Percentiles rank a stretch among this genome's conserved stretches.
These are phyloP conservation scores for Clonostachys chloroleuca DNA, from an alignment of 2,329 filamentous ascomycete species.

Conservation along the genomic window DNA sequence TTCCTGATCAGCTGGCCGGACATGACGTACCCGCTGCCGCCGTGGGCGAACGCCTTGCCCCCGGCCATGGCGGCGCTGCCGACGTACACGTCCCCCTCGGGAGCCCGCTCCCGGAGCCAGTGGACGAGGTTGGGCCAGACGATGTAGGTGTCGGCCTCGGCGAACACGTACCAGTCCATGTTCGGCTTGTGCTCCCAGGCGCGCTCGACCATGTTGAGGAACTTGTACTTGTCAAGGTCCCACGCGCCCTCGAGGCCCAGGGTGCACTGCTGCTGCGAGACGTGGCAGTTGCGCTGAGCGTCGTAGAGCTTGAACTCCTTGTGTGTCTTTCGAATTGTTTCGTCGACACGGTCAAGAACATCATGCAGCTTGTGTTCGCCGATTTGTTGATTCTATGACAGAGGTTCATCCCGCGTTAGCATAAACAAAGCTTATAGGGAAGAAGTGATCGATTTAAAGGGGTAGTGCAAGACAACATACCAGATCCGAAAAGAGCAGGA, in stretches of 20 bases:
- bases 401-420: conserved; percentile 6
- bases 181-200: conserved; percentile 48
- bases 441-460: no score
- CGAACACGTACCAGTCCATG: conserved; percentile 55
- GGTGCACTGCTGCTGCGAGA: conserved; percentile 38
- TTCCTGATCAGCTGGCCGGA: conserved; percentile 45
- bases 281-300: conserved; percentile 37
- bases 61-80: conserved; percentile 44
- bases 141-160: conserved; percentile 54
- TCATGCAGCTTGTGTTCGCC: conserved; percentile 37
- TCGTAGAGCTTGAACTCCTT: conserved; percentile 42
- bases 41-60: conserved; percentile 46
- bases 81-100: conserved; percentile 39
- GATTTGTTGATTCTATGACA: conserved; percentile 39
- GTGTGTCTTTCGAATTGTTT: conserved; percentile 27
- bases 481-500: conserved; percentile 53
- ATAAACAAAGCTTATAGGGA: no score
- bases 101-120: conserved; percentile 38
- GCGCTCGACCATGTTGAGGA: conserved; percentile 52
- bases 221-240: conserved; percentile 59
- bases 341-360: conserved; percentile 30
- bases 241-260: conserved; percentile 30
- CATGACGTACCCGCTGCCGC: conserved; percentile 53
- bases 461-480: not conserved
- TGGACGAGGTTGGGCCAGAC: conserved; percentile 48